Base-by-base conservation (phyloP, 2,329 filamentous ascomycete genomes). In the Aureobasidium pullulans region DNA sequence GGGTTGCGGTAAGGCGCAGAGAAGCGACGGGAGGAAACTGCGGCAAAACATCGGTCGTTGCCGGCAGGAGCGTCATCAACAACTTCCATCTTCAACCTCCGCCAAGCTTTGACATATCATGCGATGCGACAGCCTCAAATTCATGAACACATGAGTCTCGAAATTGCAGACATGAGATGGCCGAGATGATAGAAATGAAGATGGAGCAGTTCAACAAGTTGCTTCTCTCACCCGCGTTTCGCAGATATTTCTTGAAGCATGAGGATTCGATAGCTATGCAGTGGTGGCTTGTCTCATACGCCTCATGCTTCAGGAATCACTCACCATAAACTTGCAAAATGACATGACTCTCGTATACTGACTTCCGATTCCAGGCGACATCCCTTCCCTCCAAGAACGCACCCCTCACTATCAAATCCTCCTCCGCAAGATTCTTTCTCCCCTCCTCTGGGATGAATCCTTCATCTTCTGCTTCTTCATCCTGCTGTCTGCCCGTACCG, bases 391-490 rank as follows among this genome's bases (percentile, higher is more conserved):
- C 28, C 23, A 32, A 32, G 28, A 43, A 32, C 15, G n/a, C 16
- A 44, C 6, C 28, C 50, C 50, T 10, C 37, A 54, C n/a, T 54
- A 54, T 29, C 74, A 77, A 64, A 64, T 68, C 15, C 65, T 76
- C 31, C 64, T 79, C 32, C 73, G 76, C 50, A 76, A 78, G 60
- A 71, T 74, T 1, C 68, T 79, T 42, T 75, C 73, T 0, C 72
- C 77, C 13, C 65, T 79, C 4, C 72, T 77, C 60, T 78, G 75
- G 74, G 77, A 79, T 61, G 69, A 74, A 36, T 70, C 71, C 34
- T 67, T 79, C 60, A 73, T 79, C 56, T 75, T 75, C 66, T 74
- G 73, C 23, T 74, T 72, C 67, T 71, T 79, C 65, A 73, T 80
- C 61, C 68, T 78, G 28, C 67, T 80, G 19, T 77, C 75, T 3